Conservation (phyloP, 345 rosid genomes). For the Populus ilicifolia region DNA sequence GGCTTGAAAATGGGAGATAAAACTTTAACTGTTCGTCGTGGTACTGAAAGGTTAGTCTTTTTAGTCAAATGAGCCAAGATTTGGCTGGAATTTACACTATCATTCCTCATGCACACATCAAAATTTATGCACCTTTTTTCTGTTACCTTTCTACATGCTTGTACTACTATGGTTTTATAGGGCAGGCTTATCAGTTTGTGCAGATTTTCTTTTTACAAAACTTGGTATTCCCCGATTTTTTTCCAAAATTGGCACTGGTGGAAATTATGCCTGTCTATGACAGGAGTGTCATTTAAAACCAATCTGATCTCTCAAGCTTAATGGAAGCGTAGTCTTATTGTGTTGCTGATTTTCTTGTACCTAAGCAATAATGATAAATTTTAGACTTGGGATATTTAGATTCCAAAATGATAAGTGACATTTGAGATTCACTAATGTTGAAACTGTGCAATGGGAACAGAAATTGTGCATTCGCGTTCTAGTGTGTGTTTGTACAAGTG, state of each 20-base stretch:
- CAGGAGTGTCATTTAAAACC: too few relatives aligned
- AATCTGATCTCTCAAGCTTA: background rate
- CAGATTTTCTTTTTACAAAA: background rate
- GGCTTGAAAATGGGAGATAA: conserved; percentile 39
- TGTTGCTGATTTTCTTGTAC: background rate
- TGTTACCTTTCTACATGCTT: background rate
- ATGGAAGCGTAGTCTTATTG: background rate
- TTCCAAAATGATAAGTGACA: background rate
- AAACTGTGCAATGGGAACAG: background rate
- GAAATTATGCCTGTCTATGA: background rate
- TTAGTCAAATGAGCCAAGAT: background rate
- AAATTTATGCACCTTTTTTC: too few relatives aligned
- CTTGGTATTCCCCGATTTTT: too few relatives aligned
- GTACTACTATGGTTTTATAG: background rate
- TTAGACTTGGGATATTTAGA: background rate
- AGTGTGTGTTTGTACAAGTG: background rate
- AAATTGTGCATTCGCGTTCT: background rate
- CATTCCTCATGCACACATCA: background rate
- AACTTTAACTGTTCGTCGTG: conserved; percentile 34
- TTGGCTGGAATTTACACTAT: background rate
- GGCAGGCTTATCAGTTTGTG: background rate
- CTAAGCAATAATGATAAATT: background rate
- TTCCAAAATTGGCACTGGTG: background rate
- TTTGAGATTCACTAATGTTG: background rate
- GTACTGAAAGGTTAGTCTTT: conserved; percentile 25